Base-by-base conservation (phyloP, 2,329 filamentous ascomycete genomes). In the Monascus ruber region DNA sequence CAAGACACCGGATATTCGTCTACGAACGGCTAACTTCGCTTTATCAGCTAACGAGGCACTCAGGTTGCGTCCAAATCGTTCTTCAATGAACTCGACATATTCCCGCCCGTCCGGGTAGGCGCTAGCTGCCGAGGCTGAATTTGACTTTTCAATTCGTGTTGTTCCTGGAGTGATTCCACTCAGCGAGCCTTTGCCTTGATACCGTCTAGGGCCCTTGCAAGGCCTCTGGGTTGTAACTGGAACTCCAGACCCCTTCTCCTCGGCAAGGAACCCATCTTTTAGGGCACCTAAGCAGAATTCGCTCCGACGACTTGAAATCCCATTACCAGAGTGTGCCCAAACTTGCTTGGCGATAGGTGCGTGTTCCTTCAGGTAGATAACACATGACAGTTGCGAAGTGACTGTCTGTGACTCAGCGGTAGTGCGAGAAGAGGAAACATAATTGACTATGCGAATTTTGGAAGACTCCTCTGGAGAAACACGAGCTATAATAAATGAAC, bases 241-340 rank as follows among this genome's bases (percentile, higher is more conserved):
- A 17, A 43, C 43, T 24, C 26, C 49, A 24, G 61, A 45, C 36
- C 56, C 60, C 37, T 58, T 64, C 27, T 59, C 57, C 38, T 78
- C 70, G 2, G 76, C 68, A 36, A 85, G 67, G 33, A 83, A 68
- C 0, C 79, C 79, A 45, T 89, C 80, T 31, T 74, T 73, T 46
- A 93, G 76, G 1, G 89, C 72, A 33, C 74, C 70, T 43, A 87
- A 78, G 56, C 85, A 94, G 60, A 94, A 95, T 57, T 95, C 89
- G 28, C 86, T 88, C 32, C 87, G 77, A 36, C 91, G 80, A 58
- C 88, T 95, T 1, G 88, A 95, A 9, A 94, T 73, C 10, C 91
- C 91, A 45, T 94, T 88, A 17, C 91, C 91, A 1, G 85, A 83
- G 60, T 98, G 91, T 60, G 96, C 91, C 91, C 91, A 98, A 54